Evolutionary conservation across 2,329 filamentous ascomycete genomes (phyloP).

Genomic region (Colletotrichum sp.): DNA sequence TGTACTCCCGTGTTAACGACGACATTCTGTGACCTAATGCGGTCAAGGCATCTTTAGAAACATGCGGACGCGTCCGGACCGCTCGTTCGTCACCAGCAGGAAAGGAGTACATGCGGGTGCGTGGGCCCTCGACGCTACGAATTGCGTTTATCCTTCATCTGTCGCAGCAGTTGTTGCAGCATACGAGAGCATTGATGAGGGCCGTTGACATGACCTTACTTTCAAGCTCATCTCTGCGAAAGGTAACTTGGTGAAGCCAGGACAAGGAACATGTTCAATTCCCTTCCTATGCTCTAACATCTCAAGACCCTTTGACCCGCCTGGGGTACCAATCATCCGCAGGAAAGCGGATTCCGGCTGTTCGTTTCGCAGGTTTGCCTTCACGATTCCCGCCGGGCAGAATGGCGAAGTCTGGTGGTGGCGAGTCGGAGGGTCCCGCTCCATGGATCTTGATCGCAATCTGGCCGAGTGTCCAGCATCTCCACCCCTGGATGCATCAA

Average conservation of each 20-base stretch:
- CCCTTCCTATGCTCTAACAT: neutral
- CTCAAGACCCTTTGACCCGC: neutral
- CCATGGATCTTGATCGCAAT: neutral
- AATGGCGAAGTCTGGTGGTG: neutral
- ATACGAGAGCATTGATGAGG: neutral
- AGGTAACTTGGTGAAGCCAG: neutral
- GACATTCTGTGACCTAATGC: neutral
- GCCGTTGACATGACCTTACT: accelerated
- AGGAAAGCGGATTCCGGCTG: neutral
- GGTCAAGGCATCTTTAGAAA: neutral
- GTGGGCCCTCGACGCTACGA: neutral
- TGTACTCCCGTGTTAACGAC: neutral
- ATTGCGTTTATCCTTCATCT: neutral
- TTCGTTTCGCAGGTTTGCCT: neutral
- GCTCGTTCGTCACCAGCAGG: neutral
- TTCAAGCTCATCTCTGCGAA: neutral
- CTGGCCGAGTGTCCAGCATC: accelerated
- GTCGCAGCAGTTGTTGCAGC: neutral
- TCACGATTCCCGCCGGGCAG: neutral
- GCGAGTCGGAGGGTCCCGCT: neutral
- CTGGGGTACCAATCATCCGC: accelerated
- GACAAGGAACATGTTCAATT: neutral
- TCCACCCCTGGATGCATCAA: neutral
- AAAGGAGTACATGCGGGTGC: neutral
- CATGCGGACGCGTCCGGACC: neutral